Evolutionary conservation across 23 red algal genomes (phyloP).

Genomic region (Cyanidiococcus yangmingshanensis): DNA sequence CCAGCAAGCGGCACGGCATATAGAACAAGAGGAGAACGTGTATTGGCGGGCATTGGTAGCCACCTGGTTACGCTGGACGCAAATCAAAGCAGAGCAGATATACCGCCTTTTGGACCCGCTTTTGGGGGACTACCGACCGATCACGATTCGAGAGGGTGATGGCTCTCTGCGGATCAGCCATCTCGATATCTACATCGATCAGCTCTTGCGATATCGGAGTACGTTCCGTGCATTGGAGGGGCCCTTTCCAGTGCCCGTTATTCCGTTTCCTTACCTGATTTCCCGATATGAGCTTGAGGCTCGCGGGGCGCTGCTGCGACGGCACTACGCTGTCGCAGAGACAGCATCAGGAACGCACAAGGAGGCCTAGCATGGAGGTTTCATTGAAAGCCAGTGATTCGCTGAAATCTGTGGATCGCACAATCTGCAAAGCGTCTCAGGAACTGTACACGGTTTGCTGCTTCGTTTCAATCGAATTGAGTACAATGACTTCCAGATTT

Average conservation of each 20-base stretch:
- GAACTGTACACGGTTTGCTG: too few species aligned
- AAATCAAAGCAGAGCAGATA: background rate
- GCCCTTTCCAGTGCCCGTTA: background rate
- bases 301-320: background rate
- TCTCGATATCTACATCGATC: background rate
- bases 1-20: background rate
- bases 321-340: background rate
- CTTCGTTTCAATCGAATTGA: too few species aligned
- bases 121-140: background rate
- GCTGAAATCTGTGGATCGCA: too few species aligned
- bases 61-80: background rate
- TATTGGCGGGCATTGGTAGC: constrained; percentile 5
- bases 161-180: background rate
- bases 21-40: background rate
- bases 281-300: constrained; percentile 7
- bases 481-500: too few species aligned
- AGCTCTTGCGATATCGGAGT: background rate
- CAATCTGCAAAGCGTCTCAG: too few species aligned
- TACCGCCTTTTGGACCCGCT: constrained; percentile 10
- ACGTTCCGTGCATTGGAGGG: background rate
- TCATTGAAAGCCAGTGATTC: too few species aligned
- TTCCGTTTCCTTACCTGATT: constrained; percentile 6
- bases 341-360: too few species aligned
- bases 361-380: too few species aligned
- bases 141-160: background rate